Conservation (phyloP, 2,329 filamentous ascomycete genomes). For the Bertia moriformis region DNA sequence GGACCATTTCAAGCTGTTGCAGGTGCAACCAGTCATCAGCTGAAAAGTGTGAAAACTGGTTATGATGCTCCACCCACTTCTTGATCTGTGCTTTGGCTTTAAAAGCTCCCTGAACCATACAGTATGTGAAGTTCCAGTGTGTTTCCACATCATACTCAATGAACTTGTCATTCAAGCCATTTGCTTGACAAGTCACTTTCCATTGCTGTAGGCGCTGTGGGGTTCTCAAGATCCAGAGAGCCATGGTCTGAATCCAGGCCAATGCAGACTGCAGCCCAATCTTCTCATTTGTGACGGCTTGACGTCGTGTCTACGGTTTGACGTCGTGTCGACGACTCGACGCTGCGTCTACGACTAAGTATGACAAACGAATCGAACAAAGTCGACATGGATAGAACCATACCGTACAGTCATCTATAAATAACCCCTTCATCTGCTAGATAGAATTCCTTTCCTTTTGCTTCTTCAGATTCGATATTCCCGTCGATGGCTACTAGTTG, state of each 20-base stretch:
- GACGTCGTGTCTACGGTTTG: too few relatives aligned
- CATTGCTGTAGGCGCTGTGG: neutral
- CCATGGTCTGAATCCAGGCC: neutral
- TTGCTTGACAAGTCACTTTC: neutral
- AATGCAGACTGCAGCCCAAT: too few relatives aligned
- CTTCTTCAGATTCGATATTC: too few relatives aligned
- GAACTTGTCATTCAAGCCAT: neutral
- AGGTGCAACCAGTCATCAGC: neutral
- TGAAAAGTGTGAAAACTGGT: neutral
- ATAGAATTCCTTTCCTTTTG: too few relatives aligned
- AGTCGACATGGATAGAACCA: neutral
- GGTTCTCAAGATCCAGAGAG: neutral
- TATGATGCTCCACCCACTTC: neutral
- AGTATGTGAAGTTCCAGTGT: neutral
- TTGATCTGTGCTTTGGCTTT: neutral
- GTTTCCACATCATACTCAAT: neutral
- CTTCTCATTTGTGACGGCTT: too few relatives aligned
- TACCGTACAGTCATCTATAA: too few relatives aligned
- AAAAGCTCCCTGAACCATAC: neutral
- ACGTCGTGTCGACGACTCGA: too few relatives aligned
- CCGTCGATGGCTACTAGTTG: too few relatives aligned
- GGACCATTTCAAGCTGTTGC: neutral
- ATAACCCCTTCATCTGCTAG: too few relatives aligned
- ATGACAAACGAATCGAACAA: neutral
- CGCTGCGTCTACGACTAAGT: neutral